These are phyloP conservation scores for Cercospora zeae-maydis DNA, from an alignment of 2,329 filamentous ascomycete species.

Conservation along the genomic window DNA sequence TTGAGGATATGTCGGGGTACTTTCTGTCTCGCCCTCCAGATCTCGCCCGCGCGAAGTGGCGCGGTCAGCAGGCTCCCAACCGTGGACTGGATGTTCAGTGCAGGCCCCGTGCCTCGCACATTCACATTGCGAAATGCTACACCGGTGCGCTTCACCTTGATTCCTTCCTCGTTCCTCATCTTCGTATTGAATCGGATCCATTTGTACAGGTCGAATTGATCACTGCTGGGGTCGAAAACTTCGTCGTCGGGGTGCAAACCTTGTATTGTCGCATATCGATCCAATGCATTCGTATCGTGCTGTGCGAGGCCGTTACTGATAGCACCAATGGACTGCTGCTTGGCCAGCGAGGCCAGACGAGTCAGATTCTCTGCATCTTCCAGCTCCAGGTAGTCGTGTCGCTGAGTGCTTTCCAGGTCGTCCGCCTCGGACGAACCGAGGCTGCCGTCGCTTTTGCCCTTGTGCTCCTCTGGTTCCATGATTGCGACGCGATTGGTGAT, in stretches of 20 bases:
- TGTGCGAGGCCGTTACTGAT: not conserved
- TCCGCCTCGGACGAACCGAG: not conserved
- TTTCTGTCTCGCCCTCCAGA: slow-evolving; percentile 47
- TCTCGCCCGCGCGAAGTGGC: slow-evolving; percentile 52
- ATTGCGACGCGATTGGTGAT: not conserved
- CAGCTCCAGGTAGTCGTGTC: not conserved
- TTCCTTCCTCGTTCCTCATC: not conserved
- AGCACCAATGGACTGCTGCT: not conserved
- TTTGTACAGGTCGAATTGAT: slow-evolving; percentile 10
- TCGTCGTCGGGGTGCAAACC: not conserved
- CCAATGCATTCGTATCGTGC: not conserved
- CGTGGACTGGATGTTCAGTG: slow-evolving; percentile 64
- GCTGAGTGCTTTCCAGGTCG: not conserved
- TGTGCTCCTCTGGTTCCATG: not conserved
- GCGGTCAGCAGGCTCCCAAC: slow-evolving; percentile 48
- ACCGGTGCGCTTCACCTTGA: slow-evolving; percentile 38
- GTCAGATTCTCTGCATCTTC: slow-evolving; percentile 1
- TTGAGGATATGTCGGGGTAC: slow-evolving; percentile 54
- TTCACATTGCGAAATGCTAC: slow-evolving; percentile 62
- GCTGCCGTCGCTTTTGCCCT: not conserved
- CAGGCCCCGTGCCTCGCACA: slow-evolving; percentile 60
- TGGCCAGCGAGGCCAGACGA: slow-evolving; percentile 1
- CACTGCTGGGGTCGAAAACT: slow-evolving; percentile 6
- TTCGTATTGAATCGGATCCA: slow-evolving; percentile 6
- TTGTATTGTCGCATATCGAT: slow-evolving; percentile 6